These are phyloP conservation scores for Penicillium brevicompactum DNA, from an alignment of 2,329 filamentous ascomycete genomes.

Conservation along the genomic window DNA sequence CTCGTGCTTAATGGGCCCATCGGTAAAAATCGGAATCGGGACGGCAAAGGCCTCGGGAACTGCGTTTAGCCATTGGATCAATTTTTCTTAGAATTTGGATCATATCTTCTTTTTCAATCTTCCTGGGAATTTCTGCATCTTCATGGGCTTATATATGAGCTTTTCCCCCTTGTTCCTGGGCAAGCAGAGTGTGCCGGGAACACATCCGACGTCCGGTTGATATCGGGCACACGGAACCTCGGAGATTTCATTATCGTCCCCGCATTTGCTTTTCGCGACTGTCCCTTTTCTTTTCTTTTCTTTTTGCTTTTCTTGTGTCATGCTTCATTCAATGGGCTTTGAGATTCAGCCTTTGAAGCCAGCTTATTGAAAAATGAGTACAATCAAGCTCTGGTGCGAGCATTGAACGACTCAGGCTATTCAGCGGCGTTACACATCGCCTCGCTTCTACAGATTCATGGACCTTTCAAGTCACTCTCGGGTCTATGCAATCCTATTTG, in stretches of 20 bases:
- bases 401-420: not conserved
- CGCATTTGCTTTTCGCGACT: conserved; percentile 4
- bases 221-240: conserved; percentile 2
- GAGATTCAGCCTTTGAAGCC: not conserved
- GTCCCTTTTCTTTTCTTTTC: not conserved
- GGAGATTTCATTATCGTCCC: not conserved
- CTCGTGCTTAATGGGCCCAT: conserved; percentile 8
- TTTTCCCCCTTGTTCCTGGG: not conserved
- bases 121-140: not conserved
- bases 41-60: conserved; percentile 9
- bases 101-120: conserved; percentile 6
- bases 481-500: conserved; percentile 10
- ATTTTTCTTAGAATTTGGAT: not conserved
- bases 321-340: not conserved
- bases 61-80: conserved; percentile 9
- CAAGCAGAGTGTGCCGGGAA: not conserved
- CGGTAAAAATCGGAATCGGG: conserved; percentile 23
- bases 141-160: not conserved
- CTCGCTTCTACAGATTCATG: not conserved
- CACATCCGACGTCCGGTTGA: not conserved
- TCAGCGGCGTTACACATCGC: not conserved
- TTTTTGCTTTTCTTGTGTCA: not conserved
- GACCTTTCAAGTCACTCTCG: not conserved
- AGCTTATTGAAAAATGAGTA: not conserved
- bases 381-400: not conserved